Conservation (phyloP, 352 stramenopile genomes). For the Phytophthora ohioensis region DNA sequence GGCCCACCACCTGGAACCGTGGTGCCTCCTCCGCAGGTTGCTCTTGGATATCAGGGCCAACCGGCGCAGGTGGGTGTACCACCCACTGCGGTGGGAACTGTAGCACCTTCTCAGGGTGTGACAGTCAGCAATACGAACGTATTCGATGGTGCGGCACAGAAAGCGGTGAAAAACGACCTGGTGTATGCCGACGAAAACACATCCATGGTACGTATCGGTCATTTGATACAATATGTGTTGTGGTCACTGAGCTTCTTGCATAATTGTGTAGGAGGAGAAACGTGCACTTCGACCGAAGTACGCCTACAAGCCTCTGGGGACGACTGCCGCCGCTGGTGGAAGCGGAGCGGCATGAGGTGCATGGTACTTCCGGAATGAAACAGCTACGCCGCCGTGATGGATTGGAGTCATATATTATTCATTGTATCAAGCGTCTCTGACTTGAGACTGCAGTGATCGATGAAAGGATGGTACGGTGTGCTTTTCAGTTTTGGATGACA, state of each 20-base stretch:
- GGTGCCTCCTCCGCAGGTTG: conserved; percentile 23
- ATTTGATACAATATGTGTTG: conserved; percentile 1
- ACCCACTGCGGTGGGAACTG: conserved; percentile 8
- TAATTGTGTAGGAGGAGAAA: conserved; percentile 71
- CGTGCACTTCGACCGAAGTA: conserved; percentile 82
- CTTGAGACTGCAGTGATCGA: conserved; percentile 2
- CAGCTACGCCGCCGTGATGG: background rate
- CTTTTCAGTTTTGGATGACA: conserved; percentile 31
- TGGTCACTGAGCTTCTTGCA: background rate
- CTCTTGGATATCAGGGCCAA: conserved; percentile 42
- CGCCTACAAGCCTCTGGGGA: conserved; percentile 57
- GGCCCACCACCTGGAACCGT: conserved; percentile 27
- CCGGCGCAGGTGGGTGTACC: conserved; percentile 12
- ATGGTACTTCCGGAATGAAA: conserved; percentile 8
- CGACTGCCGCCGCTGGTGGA: conserved; percentile 14
- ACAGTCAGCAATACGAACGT: conserved; percentile 43
- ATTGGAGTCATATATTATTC: conserved; percentile 2
- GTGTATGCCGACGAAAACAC: conserved; percentile 64
- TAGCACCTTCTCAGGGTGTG: background rate
- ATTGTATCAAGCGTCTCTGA: conserved; percentile 5
- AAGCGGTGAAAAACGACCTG: conserved; percentile 44
- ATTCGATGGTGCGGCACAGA: conserved; percentile 41
- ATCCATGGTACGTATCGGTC: conserved; percentile 58
- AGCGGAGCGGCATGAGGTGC: conserved; percentile 27
- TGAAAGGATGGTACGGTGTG: conserved; percentile 41